These are phyloP conservation scores for Diaporthe sp. DNA, from an alignment of 2,329 filamentous ascomycete species.

Conservation along the genomic window DNA sequence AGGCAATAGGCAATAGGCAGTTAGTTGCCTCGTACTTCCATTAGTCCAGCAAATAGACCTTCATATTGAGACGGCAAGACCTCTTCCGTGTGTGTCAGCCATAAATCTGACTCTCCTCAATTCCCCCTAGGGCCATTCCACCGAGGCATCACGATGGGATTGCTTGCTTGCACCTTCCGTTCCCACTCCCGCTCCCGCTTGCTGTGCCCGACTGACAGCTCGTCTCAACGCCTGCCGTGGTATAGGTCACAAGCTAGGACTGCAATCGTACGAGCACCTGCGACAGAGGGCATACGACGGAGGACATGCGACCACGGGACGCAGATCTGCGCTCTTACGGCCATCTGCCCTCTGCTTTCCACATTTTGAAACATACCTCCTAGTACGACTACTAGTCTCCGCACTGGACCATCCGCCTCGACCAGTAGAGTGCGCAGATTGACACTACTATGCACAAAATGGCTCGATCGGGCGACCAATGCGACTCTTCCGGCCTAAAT, in stretches of 20 bases:
- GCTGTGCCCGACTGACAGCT: slow-evolving; percentile 1
- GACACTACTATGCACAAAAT: slow-evolving; percentile 24
- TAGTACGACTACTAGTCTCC: slow-evolving; percentile 20
- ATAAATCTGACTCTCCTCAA: neutral
- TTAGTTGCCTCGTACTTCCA: neutral
- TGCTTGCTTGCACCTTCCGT: slow-evolving; percentile 23
- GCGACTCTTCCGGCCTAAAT: slow-evolving; percentile 31
- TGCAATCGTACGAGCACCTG: neutral
- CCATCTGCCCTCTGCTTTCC: slow-evolving; percentile 1
- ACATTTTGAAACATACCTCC: slow-evolving; percentile 21
- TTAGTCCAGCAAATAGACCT: neutral
- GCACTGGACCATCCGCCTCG: neutral
- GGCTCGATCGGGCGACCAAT: slow-evolving; percentile 31
- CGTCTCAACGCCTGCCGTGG: neutral
- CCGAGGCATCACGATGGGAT: neutral
- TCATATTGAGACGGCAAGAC: neutral
- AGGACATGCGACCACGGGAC: slow-evolving; percentile 14
- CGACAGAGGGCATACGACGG: slow-evolving; percentile 1
- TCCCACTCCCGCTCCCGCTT: slow-evolving; percentile 21
- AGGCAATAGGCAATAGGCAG: too few species aligned
- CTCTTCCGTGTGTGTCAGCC: neutral
- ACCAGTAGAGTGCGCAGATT: neutral
- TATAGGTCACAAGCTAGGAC: neutral
- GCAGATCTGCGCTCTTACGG: slow-evolving; percentile 13
- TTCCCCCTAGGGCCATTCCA: neutral